Base-by-base conservation (phyloP, 164 flowering plant species). In the Tetracentron sinense region DNA sequence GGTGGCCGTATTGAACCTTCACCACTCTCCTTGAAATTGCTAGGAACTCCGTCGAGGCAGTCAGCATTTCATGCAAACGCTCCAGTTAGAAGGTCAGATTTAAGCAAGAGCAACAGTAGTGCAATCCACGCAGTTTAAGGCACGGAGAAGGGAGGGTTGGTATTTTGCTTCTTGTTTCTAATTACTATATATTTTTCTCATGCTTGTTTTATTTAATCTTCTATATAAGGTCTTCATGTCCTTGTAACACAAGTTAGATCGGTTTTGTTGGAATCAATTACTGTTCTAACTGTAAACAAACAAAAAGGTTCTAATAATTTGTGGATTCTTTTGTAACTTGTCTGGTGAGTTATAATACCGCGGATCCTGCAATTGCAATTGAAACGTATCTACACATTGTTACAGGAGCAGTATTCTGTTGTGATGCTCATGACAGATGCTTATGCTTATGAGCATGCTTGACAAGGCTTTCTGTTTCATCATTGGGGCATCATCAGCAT, bases 21-120 rank as follows among this genome's bases (percentile, higher is more conserved):
- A 22, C 74, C 79, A 4, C 73, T 83, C 28, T 77, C 85, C 61
- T 65, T 81, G 26, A 77, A 75, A 29, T 54, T 79, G 48, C 29
- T 78, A 3, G 83, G 77, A 11, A 65, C 79, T 60, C 81, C 82
- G 19, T 81, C 87, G 28, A 63, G 86, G 63, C 84, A 74, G 42
- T 84, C 89, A 1, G 89, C 86, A 19, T 84, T 84, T 66, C 83
- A 81, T 63, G 69, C 81, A 5, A 84, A 73, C 58, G 68, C 78
- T 61, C 71, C 80, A 0, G 75, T 55, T 7, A 48, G 56, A 57
- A 57, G 60, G 3, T 58, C 85, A 15, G 79, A 75, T 16, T 38
- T 80, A 20, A 70, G 73, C 53, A n/a, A n/a, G n/a, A n/a, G n/a
- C n/a, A n/a, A n/a, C n/a, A 67, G 38, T 11, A 69, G 67, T 61